Conservation (phyloP, 2,329 filamentous ascomycete genomes). For the Venturia pyrina region DNA sequence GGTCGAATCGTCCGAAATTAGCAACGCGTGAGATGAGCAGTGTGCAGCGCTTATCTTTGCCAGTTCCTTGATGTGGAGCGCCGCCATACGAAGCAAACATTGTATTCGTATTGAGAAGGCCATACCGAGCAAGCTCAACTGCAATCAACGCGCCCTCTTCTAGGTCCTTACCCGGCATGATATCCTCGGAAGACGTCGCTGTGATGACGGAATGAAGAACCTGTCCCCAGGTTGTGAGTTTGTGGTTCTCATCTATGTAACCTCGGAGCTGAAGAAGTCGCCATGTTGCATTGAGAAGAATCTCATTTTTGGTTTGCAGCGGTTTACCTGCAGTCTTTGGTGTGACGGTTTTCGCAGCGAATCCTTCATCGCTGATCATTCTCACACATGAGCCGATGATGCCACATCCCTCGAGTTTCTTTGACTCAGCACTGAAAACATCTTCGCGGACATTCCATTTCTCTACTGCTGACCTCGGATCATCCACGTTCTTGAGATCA, state of each 20-base stretch:
- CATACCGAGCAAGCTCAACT: slow-evolving; percentile 73
- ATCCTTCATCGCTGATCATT: slow-evolving; percentile 1
- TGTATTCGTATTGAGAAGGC: slow-evolving; percentile 63
- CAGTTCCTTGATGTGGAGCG: slow-evolving; percentile 41
- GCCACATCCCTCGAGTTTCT: background rate
- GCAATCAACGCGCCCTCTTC: slow-evolving; percentile 75
- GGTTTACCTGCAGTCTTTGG: slow-evolving; percentile 40
- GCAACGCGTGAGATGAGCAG: slow-evolving; percentile 80
- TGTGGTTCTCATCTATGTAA: slow-evolving; percentile 71
- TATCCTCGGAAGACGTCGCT: slow-evolving; percentile 14
- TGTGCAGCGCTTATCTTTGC: slow-evolving; percentile 67
- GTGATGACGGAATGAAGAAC: slow-evolving; percentile 63
- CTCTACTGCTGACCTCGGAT: background rate
- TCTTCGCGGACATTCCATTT: slow-evolving; percentile 11
- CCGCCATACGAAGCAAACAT: slow-evolving; percentile 20
- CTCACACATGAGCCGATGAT: background rate
- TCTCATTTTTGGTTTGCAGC: slow-evolving; percentile 57
- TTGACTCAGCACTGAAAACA: background rate
- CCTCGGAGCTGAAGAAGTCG: slow-evolving; percentile 81
- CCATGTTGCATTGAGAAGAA: slow-evolving; percentile 70
- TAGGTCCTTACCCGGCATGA: slow-evolving; percentile 43
- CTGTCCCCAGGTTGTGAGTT: slow-evolving; percentile 74
- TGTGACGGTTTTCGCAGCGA: slow-evolving; percentile 48
- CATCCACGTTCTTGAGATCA: slow-evolving; percentile 5
- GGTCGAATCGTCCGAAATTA: slow-evolving; percentile 70